Evolutionary conservation across 495 filamentous ascomycete species (phyloP).

Genomic region (Neurospora sp.): DNA sequence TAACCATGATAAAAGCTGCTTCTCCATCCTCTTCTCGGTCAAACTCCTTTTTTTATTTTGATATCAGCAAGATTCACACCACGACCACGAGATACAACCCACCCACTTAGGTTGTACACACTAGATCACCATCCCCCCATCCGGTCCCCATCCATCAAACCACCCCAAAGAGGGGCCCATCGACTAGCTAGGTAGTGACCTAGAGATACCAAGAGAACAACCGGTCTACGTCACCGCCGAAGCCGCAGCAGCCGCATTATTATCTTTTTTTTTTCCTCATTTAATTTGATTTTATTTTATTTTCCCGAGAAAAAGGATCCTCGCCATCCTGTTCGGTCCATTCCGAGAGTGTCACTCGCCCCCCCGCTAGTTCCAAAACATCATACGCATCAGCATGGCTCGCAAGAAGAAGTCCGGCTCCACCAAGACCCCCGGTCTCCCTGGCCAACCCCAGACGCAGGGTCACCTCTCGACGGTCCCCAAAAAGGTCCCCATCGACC

Average conservation of each 20-base stretch:
- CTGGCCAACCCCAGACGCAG: background rate
- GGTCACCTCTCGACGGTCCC: background rate
- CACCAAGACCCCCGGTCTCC: background rate
- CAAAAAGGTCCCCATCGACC: slow-evolving; percentile 7
- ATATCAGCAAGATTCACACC: background rate
- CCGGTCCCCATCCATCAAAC: background rate
- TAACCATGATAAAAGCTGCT: background rate
- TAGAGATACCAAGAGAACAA: background rate
- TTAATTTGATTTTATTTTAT: background rate
- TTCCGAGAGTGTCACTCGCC: background rate
- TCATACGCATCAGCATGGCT: background rate
- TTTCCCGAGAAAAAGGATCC: background rate
- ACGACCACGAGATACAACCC: background rate
- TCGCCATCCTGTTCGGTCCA: background rate
- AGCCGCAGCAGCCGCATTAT: background rate
- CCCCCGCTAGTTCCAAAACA: background rate
- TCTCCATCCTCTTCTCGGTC: background rate
- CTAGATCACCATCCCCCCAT: background rate
- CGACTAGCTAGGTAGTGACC: background rate
- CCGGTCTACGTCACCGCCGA: background rate
- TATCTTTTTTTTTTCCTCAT: background rate
- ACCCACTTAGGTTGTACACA: background rate
- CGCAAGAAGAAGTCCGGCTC: background rate
- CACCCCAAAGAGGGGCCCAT: background rate
- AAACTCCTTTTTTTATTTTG: background rate